Evolutionary conservation across 2,329 filamentous ascomycete genomes (phyloP), one percentile per base, ranked within the genome.

Genomic region (Pseudocercospora fuligena): DNA sequence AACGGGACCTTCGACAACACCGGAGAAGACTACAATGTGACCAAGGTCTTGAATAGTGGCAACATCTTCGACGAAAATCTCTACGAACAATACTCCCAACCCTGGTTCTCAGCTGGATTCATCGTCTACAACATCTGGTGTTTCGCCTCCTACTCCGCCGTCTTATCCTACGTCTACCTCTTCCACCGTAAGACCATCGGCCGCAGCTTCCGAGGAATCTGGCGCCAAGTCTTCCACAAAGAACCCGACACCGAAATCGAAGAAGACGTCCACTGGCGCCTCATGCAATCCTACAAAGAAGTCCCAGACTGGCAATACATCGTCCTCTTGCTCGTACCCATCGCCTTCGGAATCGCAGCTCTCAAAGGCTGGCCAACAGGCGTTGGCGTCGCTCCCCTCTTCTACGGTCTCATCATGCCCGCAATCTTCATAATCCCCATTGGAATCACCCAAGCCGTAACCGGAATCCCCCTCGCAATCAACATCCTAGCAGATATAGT

Each of bases 401-500:
- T 95, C 9, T 84, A 95, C 9, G 90, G 51, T 19, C 51, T 56
- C 5, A 56, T 56, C 25, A 56, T 56, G 51, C 51, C 51, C 21
- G 51, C 51, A n/a, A 23, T 56, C 51, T 61, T 61, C 49, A 95
- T 95, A 80, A 92, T 96, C 69, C 92, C 92, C 11, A 94, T 94
- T 69, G 92, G 92, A 69, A 95, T 96, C 75, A 91, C 96, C 74
- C 95, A 94, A 91, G 92, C 92, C n/a, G 92, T 95, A 70, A 95
- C 92, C 12, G 95, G 95, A 77, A 67, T 71, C 25, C 64, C 66
- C 12, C 47, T 71, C 21, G 69, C 64, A 5, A 62, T 71, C 29
- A 71, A 68, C 31, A 66, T 69, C 23, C 79, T 92, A 65, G 90
- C 89, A 19, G 90, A 92, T 75, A 91, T 96, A 63, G 89, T 94